Evolutionary conservation across 78 protist species (phyloP), one percentile per base, ranked within the genome.

Genomic region (Dictyostelium brefeldianum): DNA sequence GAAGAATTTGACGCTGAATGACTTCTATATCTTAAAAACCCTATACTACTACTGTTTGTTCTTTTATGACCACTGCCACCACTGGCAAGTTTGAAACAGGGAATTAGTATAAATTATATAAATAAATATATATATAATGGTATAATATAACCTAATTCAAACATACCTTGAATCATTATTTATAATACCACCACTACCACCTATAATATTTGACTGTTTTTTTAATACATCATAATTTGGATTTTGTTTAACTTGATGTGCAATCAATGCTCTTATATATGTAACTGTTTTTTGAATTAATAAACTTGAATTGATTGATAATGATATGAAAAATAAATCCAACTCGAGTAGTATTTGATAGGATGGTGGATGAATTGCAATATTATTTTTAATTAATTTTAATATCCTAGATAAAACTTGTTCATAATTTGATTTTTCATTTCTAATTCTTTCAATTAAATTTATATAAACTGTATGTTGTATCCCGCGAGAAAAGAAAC

Each of bases 401-500:
- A 85, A 62, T 54, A 85, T 75, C 22, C 92, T 74, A 14, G 83
- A 75, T 20, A 85, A 27, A 4, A 85, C 92, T 17, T 75, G 92
- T 31, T 85, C 92, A 75, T 75, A 85, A 48, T 85, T 81, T 59
- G 92, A 53, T 50, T 64, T 85, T 48, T 85, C 92, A 64, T 62
- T 85, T 73, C 56, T 85, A 75, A 85, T 81, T 85, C 92, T 85
- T 46, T 85, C 92, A 27, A 85, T 85, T 81, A 85, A 75, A 75
- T 85, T 85, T 73, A 69, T 43, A 75, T 50, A 85, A 22, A 85
- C 92, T 85, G 53, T 11, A n/a, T n/a, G n/a, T n/a, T 53, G n/a
- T n/a, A n/a, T n/a, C n/a, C n/a, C n/a, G n/a, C n/a, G n/a, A n/a
- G n/a, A n/a, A n/a, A n/a, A n/a, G n/a, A n/a, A n/a, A n/a, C n/a